Percentiles rank a stretch among this genome's conserved stretches.
Conservation (phyloP, 2,329 filamentous ascomycete species). For the Keithomyces neogunnii region DNA sequence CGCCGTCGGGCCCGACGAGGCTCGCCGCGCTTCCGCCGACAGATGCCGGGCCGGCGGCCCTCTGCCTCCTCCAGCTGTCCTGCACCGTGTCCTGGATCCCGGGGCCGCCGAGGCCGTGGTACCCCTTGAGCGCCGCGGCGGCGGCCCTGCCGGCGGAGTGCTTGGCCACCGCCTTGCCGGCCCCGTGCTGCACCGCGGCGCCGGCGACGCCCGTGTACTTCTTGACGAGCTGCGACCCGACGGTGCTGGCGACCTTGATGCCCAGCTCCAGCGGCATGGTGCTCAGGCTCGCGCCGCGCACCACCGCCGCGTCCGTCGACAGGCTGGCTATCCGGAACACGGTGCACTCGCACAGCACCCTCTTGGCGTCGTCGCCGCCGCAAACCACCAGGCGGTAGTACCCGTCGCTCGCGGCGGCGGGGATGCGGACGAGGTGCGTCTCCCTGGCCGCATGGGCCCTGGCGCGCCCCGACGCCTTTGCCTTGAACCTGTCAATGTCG, state of each 20-base stretch:
- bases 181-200: conserved; percentile 29
- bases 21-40: conserved; percentile 21
- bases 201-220: conserved; percentile 31
- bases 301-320: conserved; percentile 49
- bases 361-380: conserved; percentile 33
- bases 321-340: conserved; percentile 62
- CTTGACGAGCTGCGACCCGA: conserved; percentile 36
- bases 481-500: conserved; percentile 56
- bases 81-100: conserved; percentile 14
- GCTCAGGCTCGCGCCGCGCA: conserved; percentile 55
- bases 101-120: conserved; percentile 18
- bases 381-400: conserved; percentile 63
- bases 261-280: conserved; percentile 60
- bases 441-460: conserved; percentile 47
- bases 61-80: conserved; percentile 29
- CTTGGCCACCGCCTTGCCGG: conserved; percentile 28
- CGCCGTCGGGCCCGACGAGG: conserved; percentile 39
- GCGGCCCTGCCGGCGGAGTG: conserved; percentile 29
- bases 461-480: conserved; percentile 39
- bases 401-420: conserved; percentile 53
- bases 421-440: conserved; percentile 57
- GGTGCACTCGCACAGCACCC: conserved; percentile 55
- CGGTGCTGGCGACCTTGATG: conserved; percentile 44
- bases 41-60: conserved; percentile 20
- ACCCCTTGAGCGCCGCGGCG: conserved; percentile 27